These are phyloP conservation scores for Rubus idaeus DNA, from an alignment of 306 rosid species.

Conservation along the genomic window DNA sequence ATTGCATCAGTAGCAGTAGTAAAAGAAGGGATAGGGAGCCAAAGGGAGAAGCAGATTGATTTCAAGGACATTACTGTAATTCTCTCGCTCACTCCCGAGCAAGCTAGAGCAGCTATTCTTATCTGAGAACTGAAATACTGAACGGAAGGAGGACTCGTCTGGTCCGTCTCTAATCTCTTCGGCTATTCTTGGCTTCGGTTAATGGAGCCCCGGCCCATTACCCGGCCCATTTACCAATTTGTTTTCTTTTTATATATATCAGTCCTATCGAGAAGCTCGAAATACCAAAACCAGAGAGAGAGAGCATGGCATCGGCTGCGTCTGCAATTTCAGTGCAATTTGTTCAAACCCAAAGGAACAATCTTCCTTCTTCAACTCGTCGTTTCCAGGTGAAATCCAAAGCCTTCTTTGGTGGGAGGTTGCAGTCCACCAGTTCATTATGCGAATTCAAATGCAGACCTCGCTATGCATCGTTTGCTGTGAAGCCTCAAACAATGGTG, in stretches of 20 bases:
- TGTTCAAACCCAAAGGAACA: slow-evolving; percentile 34
- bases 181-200: not conserved
- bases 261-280: not conserved
- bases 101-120: not conserved
- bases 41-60: not conserved
- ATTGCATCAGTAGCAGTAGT: not conserved
- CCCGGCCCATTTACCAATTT: not conserved
- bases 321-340: slow-evolving; percentile 39
- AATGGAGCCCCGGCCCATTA: not conserved
- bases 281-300: not conserved
- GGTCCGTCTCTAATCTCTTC: not conserved
- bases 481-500: slow-evolving; percentile 37
- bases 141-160: too few species aligned
- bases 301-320: slow-evolving; percentile 29
- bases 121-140: not conserved
- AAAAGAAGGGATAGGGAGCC: not conserved
- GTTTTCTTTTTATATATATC: not conserved
- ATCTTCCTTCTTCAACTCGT: slow-evolving; percentile 23
- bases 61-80: not conserved
- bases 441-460: slow-evolving; percentile 19
- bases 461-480: slow-evolving; percentile 36
- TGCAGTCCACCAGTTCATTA: slow-evolving; percentile 10
- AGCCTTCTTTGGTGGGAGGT: not conserved
- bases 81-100: not conserved
- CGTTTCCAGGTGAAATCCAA: slow-evolving; percentile 43